Evolutionary conservation across 768 basidiomycete species (phyloP), one percentile per base, ranked within the genome.

Genomic region (Leucosporidium yakuticum): DNA sequence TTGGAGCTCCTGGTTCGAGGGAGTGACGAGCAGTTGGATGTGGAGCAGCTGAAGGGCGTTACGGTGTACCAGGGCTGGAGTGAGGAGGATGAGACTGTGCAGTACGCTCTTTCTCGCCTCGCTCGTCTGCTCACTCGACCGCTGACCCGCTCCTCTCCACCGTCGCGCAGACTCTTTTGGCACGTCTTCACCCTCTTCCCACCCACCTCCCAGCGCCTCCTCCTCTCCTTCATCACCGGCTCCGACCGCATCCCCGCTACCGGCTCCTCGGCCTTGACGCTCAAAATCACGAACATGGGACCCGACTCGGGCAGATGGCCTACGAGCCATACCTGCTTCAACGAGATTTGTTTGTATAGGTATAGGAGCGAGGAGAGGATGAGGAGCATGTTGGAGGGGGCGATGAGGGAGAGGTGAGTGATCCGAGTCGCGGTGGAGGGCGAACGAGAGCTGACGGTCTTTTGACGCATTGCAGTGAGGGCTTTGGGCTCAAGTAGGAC

Each of bases 1-100:
- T 63, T 77, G 53, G 76, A 75, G 59, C 68, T 77, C 12, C 65
- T 74, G 55, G 73, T 75, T 0, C 60, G 76, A 20, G 76, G 76
- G 0, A 67, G 67, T 32, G 54, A 64, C 12, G 73, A 75, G 56
- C 60, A 63, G 25, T 50, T 77, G 9, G 74, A 77, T 25, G 65
- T 75, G 32, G 65, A 62, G 1, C 70, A 72, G 27, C 60, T 77
- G 27, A 34, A 65, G n/a, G 44, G 27, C 11, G 56, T 73, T 1
- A 75, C 74, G 0, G 56, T 53, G 7, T 73, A 72, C 21, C 70
- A 77, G 23, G 74, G 73, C 47, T 19, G 23, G 34, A 55, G 48
- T 32, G 51, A 34, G 17, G 65, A 71, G 11, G 68, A 67, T 4
- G 36, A 60, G 47, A 73, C 68, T 0, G 39, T 76, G 47, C 32